Evolutionary conservation across 208 protist genomes (phyloP), one percentile per base, ranked within the genome.

Genomic region (Acanthamoeba healyi): DNA sequence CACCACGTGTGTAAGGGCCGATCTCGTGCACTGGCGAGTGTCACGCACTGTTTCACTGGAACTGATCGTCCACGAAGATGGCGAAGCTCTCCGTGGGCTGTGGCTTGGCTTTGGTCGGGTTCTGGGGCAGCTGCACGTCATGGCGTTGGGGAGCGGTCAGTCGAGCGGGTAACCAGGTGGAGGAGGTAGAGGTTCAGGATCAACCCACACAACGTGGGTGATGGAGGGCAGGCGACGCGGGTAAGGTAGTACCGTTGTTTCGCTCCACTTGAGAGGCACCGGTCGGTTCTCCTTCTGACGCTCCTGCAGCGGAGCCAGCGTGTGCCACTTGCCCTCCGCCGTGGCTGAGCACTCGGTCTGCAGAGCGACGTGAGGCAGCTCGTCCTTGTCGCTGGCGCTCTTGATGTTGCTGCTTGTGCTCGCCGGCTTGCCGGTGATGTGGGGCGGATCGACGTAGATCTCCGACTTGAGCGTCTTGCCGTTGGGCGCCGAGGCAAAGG

Each of bases 1-100:
- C n/a, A n/a, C n/a, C n/a, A n/a, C n/a, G n/a, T n/a, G n/a, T n/a
- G n/a, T n/a, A n/a, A n/a, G n/a, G n/a, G n/a, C n/a, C n/a, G n/a
- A n/a, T n/a, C n/a, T n/a, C n/a, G n/a, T n/a, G n/a, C n/a, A n/a
- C n/a, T n/a, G n/a, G n/a, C n/a, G n/a, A n/a, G n/a, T n/a, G n/a
- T n/a, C n/a, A n/a, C n/a, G n/a, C n/a, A n/a, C n/a, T n/a, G n/a
- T n/a, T 54, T 54, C n/a, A 36, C 9, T 70, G 9, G 61, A 70
- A 70, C 61, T 70, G 14, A 29, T 70, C 61, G n/a, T 70, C 61
- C 61, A 70, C 61, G n/a, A 70, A 70, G 26, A 70, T 34, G 19
- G 29, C 61, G 29, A 70, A 70, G 19, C 14, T 12, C 7, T 26
- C 61, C 14, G 61, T 12, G 26, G 19, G 61, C 61, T 70, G n/a